Conservation (phyloP, 2,329 filamentous ascomycete species). For the Aureobasidium zeae region DNA sequence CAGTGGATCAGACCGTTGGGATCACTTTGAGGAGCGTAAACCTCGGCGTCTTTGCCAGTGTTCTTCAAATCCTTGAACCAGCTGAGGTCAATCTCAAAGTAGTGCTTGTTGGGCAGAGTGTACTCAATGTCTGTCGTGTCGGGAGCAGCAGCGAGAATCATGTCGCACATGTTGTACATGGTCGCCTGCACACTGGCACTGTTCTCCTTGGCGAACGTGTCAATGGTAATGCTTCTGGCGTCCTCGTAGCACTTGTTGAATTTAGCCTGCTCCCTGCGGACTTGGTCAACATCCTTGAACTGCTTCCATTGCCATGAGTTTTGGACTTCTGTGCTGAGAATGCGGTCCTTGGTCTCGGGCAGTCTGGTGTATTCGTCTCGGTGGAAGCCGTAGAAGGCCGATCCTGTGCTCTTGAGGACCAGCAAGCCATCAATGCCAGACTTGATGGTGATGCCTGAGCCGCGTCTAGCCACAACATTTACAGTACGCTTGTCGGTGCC, state of each 20-base stretch:
- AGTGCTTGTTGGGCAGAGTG: slow-evolving; percentile 92
- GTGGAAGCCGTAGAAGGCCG: slow-evolving; percentile 89
- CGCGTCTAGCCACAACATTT: slow-evolving; percentile 58
- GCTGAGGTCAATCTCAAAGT: slow-evolving; percentile 92
- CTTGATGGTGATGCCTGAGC: slow-evolving; percentile 62
- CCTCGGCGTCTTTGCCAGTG: slow-evolving; percentile 88
- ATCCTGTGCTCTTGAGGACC: slow-evolving; percentile 93
- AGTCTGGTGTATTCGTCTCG: slow-evolving; percentile 90
- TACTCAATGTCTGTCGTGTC: slow-evolving; percentile 68
- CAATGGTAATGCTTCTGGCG: slow-evolving; percentile 78
- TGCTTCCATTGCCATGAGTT: slow-evolving; percentile 75
- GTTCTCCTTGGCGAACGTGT: slow-evolving; percentile 80
- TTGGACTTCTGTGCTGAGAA: slow-evolving; percentile 88
- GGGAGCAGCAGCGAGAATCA: slow-evolving; percentile 69
- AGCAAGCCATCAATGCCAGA: slow-evolving; percentile 73
- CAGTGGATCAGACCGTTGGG: slow-evolving; percentile 96
- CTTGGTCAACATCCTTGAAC: slow-evolving; percentile 57
- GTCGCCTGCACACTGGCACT: slow-evolving; percentile 92
- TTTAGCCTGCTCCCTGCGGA: slow-evolving; percentile 51
- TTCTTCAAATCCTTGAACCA: slow-evolving; percentile 97
- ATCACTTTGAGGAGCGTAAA: slow-evolving; percentile 84
- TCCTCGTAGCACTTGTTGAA: slow-evolving; percentile 74
- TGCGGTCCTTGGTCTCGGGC: slow-evolving; percentile 85
- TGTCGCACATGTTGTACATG: slow-evolving; percentile 97
- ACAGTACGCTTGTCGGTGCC: slow-evolving; percentile 79